A percentile compares a stretch with the other conserved stretches of the same genome.
phyloP scores from a whole-genome alignment of 177 flowering plant species.

The Vitis hybrid region DNA sequence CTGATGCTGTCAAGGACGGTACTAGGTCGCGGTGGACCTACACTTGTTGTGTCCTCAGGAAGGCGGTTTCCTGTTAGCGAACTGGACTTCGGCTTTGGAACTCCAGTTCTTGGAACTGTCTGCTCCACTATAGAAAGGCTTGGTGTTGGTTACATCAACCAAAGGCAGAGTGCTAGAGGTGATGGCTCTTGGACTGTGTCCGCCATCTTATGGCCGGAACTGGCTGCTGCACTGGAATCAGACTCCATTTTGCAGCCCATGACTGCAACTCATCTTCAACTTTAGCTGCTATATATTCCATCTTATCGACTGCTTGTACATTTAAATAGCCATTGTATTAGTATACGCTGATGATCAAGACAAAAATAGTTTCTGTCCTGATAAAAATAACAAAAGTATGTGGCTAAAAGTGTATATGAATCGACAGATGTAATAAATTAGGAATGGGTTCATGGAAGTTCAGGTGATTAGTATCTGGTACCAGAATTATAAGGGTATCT shows the following conservation, averaged over 20 bases:
- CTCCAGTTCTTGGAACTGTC: conserved; percentile 48
- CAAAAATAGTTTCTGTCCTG: too few species aligned
- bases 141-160: conserved; percentile 51
- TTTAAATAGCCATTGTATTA: background rate
- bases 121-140: conserved; percentile 37
- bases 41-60: conserved; percentile 50
- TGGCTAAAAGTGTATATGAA: too few species aligned
- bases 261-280: conserved; percentile 31
- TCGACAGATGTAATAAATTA: too few species aligned
- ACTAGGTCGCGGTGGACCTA: conserved; percentile 47
- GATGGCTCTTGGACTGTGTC: conserved; percentile 64
- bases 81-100: conserved; percentile 51
- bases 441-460: too few species aligned
- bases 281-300: conserved; percentile 1
- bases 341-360: too few species aligned
- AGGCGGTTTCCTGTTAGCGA: conserved; percentile 49
- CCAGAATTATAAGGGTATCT: too few species aligned
- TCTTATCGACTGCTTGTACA: background rate
- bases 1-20: conserved; percentile 44
- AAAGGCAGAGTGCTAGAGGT: conserved; percentile 40
- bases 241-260: conserved; percentile 54
- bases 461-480: too few species aligned
- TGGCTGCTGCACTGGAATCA: conserved; percentile 45
- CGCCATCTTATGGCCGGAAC: conserved; percentile 53
- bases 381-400: too few species aligned